These are phyloP conservation scores for Elongisporangium undulatum DNA, from an alignment of 352 stramenopile genomes.

Conservation along the genomic window DNA sequence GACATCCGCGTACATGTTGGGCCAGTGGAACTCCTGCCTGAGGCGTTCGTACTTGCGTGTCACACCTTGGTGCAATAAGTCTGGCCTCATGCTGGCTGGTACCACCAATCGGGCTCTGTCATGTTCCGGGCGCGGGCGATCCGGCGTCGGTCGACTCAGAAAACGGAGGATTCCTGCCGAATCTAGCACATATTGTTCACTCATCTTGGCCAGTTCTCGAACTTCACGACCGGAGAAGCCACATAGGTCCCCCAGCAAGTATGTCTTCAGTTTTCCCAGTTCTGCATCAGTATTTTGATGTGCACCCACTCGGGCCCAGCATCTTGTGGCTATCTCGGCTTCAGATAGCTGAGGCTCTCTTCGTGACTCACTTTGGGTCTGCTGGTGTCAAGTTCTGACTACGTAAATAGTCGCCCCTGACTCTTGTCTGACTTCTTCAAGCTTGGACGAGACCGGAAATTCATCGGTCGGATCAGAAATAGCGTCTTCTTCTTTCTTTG, in stretches of 20 bases:
- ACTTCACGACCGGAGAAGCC: not conserved
- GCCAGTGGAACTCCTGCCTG: slow-evolving; percentile 1
- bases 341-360: too few species aligned
- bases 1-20: slow-evolving; percentile 1
- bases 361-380: too few species aligned
- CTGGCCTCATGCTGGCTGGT: not conserved
- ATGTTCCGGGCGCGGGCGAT: too few species aligned
- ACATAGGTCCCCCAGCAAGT: not conserved
- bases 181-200: not conserved
- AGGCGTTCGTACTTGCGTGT: not conserved
- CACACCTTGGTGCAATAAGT: slow-evolving; percentile 6
- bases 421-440: too few species aligned
- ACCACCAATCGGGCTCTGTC: not conserved
- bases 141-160: not conserved
- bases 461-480: too few species aligned
- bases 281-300: not conserved
- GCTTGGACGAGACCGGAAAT: too few species aligned
- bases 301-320: not conserved
- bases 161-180: not conserved
- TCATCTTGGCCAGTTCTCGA: not conserved
- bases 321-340: too few species aligned
- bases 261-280: not conserved
- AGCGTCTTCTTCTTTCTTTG: too few species aligned
- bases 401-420: too few species aligned
- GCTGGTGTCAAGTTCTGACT: not conserved